Base-by-base conservation (phyloP, 805 yeast species). In the Zygosaccharomyces gambellarensis region DNA sequence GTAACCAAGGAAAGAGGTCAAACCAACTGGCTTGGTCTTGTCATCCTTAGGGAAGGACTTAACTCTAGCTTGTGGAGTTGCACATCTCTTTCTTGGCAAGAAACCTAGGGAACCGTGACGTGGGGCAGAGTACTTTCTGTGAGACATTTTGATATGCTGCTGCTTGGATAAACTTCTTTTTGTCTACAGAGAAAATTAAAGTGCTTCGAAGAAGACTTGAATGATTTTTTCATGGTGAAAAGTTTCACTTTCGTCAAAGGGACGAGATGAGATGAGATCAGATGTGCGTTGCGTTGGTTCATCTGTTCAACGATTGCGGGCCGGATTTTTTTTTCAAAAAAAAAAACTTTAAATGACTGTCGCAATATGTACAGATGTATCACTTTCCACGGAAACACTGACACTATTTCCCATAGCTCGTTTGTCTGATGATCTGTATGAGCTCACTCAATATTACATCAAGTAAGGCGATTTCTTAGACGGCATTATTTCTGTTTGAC, bases 41-140 rank as follows among this genome's bases (percentile, higher is more conserved):
- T 88, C 95, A 77, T 92, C 98, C 83, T 85, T 90, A 75, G 99
- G 99, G 96, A 92, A 94, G 59, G 99, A 81, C 89, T 90, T 92
- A 74, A 90, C 94, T 82, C 88, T 90, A 80, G 97, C 99, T 83
- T 96, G 88, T 81, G 89, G 94, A 74, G 86, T 81, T 77, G 95
- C 84, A 74, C 98, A 90, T 84, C 99, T 90, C 97, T 94, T 94
- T 85, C 97, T 90, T 86, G 99, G 99, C 71, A 86, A 82, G 96
- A 90, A 94, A 74, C 98, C 99, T 76, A 94, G 82, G 77, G 96
- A 92, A 79, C 99, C 99, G 90, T 94, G 98, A 83, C 99, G 90
- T 83, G 99, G 99, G 70, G 94, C 95, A 88, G 94, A 98, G 94
- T 74, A 94, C 86, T 94, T 94, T 87, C 99, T 89, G 94, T 94